Conservation (phyloP, 148 eudicot genomes). For the Diospyros kaki region DNA sequence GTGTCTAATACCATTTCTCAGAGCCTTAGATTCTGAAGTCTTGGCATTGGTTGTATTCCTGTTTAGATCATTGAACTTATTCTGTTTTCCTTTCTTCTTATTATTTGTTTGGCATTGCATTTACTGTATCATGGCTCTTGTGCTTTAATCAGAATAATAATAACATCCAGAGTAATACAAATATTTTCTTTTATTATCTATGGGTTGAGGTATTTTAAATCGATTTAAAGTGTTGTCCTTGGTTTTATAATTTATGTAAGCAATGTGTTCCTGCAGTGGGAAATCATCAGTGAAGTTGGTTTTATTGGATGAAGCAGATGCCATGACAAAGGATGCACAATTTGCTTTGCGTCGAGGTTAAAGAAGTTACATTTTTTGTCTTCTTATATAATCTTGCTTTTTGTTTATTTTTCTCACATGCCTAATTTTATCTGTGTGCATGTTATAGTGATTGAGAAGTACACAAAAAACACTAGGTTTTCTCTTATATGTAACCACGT, state of each 20-base stretch:
- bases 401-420: not conserved
- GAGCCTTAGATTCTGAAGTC: too few relatives aligned
- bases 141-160: too few relatives aligned
- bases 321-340: conserved; percentile 99
- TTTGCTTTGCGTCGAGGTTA: conserved; percentile 96
- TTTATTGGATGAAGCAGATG: conserved; percentile 96
- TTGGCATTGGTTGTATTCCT: too few relatives aligned
- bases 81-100: too few relatives aligned
- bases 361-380: not conserved
- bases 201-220: not conserved
- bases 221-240: not conserved
- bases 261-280: conserved; percentile 36
- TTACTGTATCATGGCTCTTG: too few relatives aligned
- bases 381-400: not conserved
- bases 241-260: not conserved
- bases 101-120: too few relatives aligned
- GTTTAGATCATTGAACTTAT: too few relatives aligned
- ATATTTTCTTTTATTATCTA: not conserved
- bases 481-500: conserved; percentile 91
- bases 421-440: not conserved
- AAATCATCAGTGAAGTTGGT: conserved; percentile 82
- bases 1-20: too few relatives aligned
- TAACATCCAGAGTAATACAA: too few relatives aligned
- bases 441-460: conserved; percentile 85
- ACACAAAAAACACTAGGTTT: conserved; percentile 91